Evolutionary conservation across 2,329 filamentous ascomycete genomes (phyloP).

Genomic region (Fusarium luffae): DNA sequence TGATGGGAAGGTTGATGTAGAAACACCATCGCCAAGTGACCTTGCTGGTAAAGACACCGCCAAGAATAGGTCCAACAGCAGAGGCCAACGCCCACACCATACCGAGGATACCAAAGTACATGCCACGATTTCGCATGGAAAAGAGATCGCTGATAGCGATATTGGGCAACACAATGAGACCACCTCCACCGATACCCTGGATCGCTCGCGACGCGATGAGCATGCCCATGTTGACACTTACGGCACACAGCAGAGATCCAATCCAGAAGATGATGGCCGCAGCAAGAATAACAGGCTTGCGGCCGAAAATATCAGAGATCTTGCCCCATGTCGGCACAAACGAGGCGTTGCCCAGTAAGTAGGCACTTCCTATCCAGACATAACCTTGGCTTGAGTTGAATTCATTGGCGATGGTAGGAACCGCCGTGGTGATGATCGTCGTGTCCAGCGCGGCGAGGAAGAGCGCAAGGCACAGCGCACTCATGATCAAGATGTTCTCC

Average conservation of each 20-base stretch:
- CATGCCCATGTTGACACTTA: conserved; percentile 61
- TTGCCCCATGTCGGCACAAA: conserved; percentile 77
- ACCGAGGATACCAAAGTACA: conserved; percentile 65
- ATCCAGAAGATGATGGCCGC: conserved; percentile 65
- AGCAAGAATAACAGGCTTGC: conserved; percentile 64
- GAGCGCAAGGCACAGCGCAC: conserved; percentile 57
- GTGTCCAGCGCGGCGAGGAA: conserved; percentile 67
- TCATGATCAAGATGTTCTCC: conserved; percentile 55
- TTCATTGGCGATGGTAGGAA: conserved; percentile 72
- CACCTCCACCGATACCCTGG: conserved; percentile 68
- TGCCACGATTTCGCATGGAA: conserved; percentile 61
- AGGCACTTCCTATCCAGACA: conserved; percentile 81
- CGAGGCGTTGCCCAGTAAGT: conserved; percentile 75
- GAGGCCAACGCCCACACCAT: conserved; percentile 73
- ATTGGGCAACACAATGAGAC: conserved; percentile 69
- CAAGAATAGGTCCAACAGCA: conserved; percentile 73
- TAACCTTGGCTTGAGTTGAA: conserved; percentile 76
- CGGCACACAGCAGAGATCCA: conserved; percentile 65
- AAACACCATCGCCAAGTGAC: conserved; percentile 78
- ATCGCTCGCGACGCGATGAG: conserved; percentile 66
- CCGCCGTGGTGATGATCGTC: conserved; percentile 74
- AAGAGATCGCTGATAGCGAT: conserved; percentile 68
- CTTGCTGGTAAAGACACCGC: conserved; percentile 73
- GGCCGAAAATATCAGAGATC: conserved; percentile 68
- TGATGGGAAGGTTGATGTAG: conserved; percentile 70